Evolutionary conservation across 164 flowering plant species (phyloP), one percentile per base, ranked within the genome.

Genomic region (Tetracentron sinense): DNA sequence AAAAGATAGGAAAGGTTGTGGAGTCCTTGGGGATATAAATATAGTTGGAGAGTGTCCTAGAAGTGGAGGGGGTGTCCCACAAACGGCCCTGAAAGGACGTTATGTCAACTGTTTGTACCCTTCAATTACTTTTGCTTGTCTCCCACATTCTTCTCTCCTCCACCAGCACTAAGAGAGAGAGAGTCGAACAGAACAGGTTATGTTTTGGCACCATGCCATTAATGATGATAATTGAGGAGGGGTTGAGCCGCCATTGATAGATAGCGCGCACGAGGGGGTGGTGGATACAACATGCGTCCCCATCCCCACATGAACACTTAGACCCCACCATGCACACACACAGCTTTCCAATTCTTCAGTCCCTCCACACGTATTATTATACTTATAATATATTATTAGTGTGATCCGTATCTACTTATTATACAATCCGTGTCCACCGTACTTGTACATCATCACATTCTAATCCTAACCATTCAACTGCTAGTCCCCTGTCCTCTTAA

Each of bases 261-360:
- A 75, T 74, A 76, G 83, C 70, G 72, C 81, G 80, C 84, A 73
- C 86, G 83, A 78, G 84, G 77, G 77, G 66, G 57, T 64, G 69
- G 79, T 69, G 78, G 86, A 57, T 42, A 26, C 74, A 54, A 71
- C 75, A 71, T 76, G 75, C 74, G 69, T 58, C 63, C 62, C 66
- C 69, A 35, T 55, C 35, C 58, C 61, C 69, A n/a, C 66, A 60
- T 67, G 68, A 46, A 19, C 62, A 54, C 73, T 67, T 69, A 62
- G 55, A 71, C 77, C 35, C 62, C 16, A 21, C 42, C 53, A 35
- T 38, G 49, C 35, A 14, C 58, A 42, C 46, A 6, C 16, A 54
- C 47, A 42, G n/a, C 23, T 15, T 25, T 59, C 42, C 17, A 22
- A 49, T 20, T 6, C 46, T 29, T 48, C 17, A 12, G 5, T 21